phyloP scores from a whole-genome alignment of 2,329 filamentous ascomycete genomes.

The Pestalotiopsis sp. region DNA sequence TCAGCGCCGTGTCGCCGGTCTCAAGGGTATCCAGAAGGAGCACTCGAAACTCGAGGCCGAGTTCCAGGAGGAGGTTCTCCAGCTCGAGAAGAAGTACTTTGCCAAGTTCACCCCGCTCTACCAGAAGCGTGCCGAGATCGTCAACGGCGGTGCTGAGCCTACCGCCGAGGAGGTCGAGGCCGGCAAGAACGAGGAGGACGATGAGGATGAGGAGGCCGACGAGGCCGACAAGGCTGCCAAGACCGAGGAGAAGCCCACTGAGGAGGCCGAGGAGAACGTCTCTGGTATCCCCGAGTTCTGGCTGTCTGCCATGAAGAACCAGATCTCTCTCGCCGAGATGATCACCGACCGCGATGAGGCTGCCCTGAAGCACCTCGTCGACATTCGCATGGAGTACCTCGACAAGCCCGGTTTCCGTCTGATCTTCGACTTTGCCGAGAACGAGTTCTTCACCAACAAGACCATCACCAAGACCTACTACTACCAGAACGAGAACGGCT shows the following conservation, averaged over 20 bases:
- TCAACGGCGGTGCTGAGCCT: constrained; percentile 87
- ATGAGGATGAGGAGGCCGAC: constrained; percentile 69
- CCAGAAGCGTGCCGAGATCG: constrained; percentile 88
- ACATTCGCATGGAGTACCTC: constrained; percentile 99
- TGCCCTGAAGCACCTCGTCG: constrained; percentile 84
- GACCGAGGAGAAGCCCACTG: constrained; percentile 57
- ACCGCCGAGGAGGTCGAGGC: constrained; percentile 85
- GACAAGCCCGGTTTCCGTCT: constrained; percentile 97
- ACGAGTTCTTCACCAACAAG: constrained; percentile 98
- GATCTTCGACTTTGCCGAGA: constrained; percentile 95
- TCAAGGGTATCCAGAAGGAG: constrained; percentile 98
- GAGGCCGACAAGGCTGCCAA: constrained; percentile 57
- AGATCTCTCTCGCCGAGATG: constrained; percentile 94
- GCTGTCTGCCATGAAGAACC: constrained; percentile 99
- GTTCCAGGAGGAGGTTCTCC: constrained; percentile 97
- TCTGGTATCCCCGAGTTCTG: constrained; percentile 98
- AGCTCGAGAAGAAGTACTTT: constrained; percentile 99
- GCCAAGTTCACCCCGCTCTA: constrained; percentile 98
- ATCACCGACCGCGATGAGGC: constrained; percentile 97
- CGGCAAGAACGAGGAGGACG: constrained; percentile 70
- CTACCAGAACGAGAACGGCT: constrained; percentile 98
- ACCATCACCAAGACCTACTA: constrained; percentile 97
- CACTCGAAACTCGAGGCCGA: constrained; percentile 97
- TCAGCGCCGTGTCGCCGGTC: constrained; percentile 88
- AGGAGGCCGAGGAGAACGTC: constrained; percentile 54